Evolutionary conservation across 371 early-diverging fungal genomes (phyloP).

Genomic region (Mortierella polycephala): DNA sequence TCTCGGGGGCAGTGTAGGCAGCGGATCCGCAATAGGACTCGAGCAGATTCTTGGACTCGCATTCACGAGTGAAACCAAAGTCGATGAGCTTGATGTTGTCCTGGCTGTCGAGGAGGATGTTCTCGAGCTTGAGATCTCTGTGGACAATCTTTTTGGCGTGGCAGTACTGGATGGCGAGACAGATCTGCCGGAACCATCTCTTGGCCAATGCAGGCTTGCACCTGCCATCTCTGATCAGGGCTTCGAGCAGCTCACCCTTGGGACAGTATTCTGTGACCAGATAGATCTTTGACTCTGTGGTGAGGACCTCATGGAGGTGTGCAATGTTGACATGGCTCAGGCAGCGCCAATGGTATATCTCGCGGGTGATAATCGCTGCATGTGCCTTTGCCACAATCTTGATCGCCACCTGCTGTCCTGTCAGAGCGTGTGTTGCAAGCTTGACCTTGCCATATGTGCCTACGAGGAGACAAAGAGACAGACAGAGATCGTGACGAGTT

Average conservation of each 20-base stretch:
- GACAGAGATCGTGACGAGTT: background rate
- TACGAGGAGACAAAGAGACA: slow-evolving; percentile 23
- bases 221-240: slow-evolving; percentile 69
- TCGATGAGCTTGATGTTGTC: slow-evolving; percentile 86
- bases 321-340: slow-evolving; percentile 88
- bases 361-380: slow-evolving; percentile 79
- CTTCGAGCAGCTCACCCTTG: slow-evolving; percentile 83
- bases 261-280: slow-evolving; percentile 84
- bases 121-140: slow-evolving; percentile 89
- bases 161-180: slow-evolving; percentile 80
- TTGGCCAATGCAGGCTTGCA: slow-evolving; percentile 66
- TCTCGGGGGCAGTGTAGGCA: slow-evolving; percentile 88
- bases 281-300: slow-evolving; percentile 83
- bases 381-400: slow-evolving; percentile 89
- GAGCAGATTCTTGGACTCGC: slow-evolving; percentile 72
- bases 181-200: slow-evolving; percentile 77
- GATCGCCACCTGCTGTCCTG: slow-evolving; percentile 88
- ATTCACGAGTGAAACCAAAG: slow-evolving; percentile 90
- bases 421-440: slow-evolving; percentile 78
- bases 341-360: slow-evolving; percentile 90
- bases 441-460: slow-evolving; percentile 92
- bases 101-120: slow-evolving; percentile 80
- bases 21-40: slow-evolving; percentile 90
- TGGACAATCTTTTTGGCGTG: slow-evolving; percentile 84
- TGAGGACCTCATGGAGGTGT: slow-evolving; percentile 86